These are phyloP conservation scores for Ceriops zippeliana DNA, from an alignment of 345 rosid genomes.

Conservation along the genomic window DNA sequence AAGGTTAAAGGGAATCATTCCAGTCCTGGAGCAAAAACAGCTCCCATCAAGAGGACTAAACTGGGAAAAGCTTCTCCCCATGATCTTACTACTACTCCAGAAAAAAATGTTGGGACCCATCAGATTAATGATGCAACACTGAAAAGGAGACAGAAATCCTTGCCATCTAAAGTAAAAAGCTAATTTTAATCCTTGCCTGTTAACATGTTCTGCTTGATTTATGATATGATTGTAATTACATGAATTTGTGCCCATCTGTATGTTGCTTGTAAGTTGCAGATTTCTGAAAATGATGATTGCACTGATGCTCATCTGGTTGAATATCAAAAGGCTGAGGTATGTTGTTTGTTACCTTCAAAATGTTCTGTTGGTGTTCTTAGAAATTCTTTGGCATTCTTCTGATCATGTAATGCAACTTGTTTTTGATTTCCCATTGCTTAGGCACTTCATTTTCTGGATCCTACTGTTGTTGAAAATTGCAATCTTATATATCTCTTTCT, in stretches of 20 bases:
- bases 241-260: constrained; percentile 29
- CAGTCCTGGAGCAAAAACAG: constrained; percentile 39
- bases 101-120: constrained; percentile 40
- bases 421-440: too few species aligned
- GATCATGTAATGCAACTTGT: too few species aligned
- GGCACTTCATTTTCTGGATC: neutral
- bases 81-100: constrained; percentile 31
- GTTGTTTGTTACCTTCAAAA: constrained; percentile 15
- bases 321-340: constrained; percentile 47
- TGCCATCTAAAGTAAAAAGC: constrained; percentile 50
- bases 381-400: constrained; percentile 4
- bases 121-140: constrained; percentile 36
- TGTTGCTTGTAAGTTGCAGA: constrained; percentile 39
- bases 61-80: constrained; percentile 34
- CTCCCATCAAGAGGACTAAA: constrained; percentile 35
- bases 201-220: constrained; percentile 13
- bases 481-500: too few species aligned
- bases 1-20: constrained; percentile 44
- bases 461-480: constrained; percentile 5
- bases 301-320: constrained; percentile 33
- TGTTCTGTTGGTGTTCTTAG: neutral
- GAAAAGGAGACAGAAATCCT: constrained; percentile 58
- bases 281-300: constrained; percentile 43
- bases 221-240: constrained; percentile 11
- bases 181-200: neutral